Evolutionary conservation across 2,329 filamentous ascomycete species (phyloP).

Genomic region (Arthrinium puccinioides): DNA sequence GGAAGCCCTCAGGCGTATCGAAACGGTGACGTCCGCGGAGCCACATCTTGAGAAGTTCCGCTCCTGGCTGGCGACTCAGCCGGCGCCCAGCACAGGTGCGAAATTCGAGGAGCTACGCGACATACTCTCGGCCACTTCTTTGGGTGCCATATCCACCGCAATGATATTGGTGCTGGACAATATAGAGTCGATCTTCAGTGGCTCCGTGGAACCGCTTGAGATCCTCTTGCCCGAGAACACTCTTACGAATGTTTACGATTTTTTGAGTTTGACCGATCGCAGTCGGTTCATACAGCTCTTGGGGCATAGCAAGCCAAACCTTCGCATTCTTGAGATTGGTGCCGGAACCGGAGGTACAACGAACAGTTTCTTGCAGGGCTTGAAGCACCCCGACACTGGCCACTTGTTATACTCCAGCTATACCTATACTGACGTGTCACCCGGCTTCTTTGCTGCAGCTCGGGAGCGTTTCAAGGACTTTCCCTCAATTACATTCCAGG

Average conservation of each 20-base stretch:
- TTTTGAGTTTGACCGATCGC: slow-evolving; percentile 14
- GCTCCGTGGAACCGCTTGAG: slow-evolving; percentile 18
- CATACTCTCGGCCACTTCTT: too few species aligned
- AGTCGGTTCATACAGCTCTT: slow-evolving; percentile 11
- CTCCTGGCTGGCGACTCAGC: too few species aligned
- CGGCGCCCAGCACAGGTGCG: too few species aligned
- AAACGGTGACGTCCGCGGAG: too few species aligned
- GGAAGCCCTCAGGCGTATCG: too few species aligned
- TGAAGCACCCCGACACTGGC: neutral
- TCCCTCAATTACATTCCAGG: slow-evolving; percentile 18
- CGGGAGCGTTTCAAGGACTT: neutral
- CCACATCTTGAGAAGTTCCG: too few species aligned
- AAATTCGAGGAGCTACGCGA: too few species aligned
- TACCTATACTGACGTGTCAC: neutral
- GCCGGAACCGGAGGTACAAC: slow-evolving; percentile 20
- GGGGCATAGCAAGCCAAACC: slow-evolving; percentile 6
- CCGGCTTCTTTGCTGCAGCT: slow-evolving; percentile 4
- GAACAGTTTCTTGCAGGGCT: slow-evolving; percentile 8
- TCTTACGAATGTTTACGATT: slow-evolving; percentile 20
- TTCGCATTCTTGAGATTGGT: slow-evolving; percentile 17
- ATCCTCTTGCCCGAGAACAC: slow-evolving; percentile 22
- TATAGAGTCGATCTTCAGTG: slow-evolving; percentile 14
- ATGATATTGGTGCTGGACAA: too few species aligned
- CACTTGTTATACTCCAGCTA: slow-evolving; percentile 7
- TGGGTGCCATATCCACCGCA: too few species aligned